Evolutionary conservation across 2,329 filamentous ascomycete genomes (phyloP).

Genomic region (Diaporthe citri): DNA sequence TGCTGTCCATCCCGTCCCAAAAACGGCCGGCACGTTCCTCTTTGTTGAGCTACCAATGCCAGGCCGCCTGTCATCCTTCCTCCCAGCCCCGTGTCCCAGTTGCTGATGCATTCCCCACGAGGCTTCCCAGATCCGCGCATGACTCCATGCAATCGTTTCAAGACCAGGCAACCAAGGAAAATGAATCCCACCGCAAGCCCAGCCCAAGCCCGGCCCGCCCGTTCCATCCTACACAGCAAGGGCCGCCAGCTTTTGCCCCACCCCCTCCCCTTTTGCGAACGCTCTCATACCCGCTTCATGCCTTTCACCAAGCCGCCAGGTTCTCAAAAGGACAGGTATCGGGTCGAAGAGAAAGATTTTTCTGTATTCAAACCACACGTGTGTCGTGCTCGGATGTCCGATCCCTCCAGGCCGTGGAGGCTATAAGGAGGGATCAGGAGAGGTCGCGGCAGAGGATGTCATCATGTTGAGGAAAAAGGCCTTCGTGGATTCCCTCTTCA

Average conservation of each 20-base stretch:
- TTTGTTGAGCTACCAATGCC: slow-evolving; percentile 40
- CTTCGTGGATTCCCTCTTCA: slow-evolving; percentile 4
- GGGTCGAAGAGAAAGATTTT: slow-evolving; percentile 27
- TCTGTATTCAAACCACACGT: slow-evolving; percentile 5
- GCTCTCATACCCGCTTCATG: not conserved
- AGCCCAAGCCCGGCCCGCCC: not conserved
- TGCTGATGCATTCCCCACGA: not conserved
- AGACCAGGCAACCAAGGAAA: slow-evolving; percentile 6
- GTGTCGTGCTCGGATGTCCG: not conserved
- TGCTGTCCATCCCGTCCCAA: not conserved
- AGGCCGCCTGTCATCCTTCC: not conserved
- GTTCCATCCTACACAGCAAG: not conserved
- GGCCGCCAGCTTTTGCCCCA: not conserved
- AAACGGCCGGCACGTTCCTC: slow-evolving; percentile 36
- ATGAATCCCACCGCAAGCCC: not conserved
- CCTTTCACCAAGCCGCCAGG: slow-evolving; percentile 36
- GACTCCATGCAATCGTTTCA: slow-evolving; percentile 20
- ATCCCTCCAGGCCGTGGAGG: slow-evolving; percentile 17
- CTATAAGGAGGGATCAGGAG: slow-evolving; percentile 17
- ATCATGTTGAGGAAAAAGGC: not conserved
- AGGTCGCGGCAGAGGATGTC: not conserved
- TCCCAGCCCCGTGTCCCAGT: not conserved
- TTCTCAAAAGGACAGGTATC: slow-evolving; percentile 20
- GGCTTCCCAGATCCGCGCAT: slow-evolving; percentile 14
- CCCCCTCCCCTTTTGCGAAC: not conserved